Base-by-base conservation (phyloP, 2,329 filamentous ascomycete species). In the Cladosporium velox region DNA sequence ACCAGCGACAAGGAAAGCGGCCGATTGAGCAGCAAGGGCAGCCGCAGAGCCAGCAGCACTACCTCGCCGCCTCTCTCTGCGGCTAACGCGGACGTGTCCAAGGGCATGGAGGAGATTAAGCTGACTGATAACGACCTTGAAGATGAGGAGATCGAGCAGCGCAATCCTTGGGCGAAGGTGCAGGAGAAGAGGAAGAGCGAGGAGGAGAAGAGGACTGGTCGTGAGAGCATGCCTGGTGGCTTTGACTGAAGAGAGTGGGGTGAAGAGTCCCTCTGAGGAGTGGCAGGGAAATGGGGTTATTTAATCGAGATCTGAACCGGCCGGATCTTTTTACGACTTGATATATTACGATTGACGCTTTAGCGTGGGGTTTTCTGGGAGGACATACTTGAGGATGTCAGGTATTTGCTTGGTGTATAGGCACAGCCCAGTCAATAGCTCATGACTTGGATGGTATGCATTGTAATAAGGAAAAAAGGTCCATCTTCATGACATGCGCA, bases 181-280 rank as follows among this genome's bases (percentile, higher is more conserved):
- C 69, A 73, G 32, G 69, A 72, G 44, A 65, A 59, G 30, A 66
- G 68, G 30, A 70, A 72, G 32, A 65, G 63, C 24, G 21, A 52
- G 32, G 65, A 67, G 65, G 57, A 68, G 64, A 55, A 34, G 30
- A 64, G 65, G 52, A n/a, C 15, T 5, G 69, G 41, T 59, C 62
- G 66, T 49, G 69, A 67, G 47, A 72, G 60, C 38, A 74, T 77
- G 70, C 75, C 75, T 14, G 75, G 75, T 24, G 73, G 73, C 2
- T 77, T 77, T 65, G 73, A 76, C 15, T 76, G 60, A 66, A 55
- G 52, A 11, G 26, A 44, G n/a, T n/a, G n/a, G n/a, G n/a, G 18
- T 4, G 30, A 11, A 28, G 14, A n/a, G 3, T 4, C 15, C 32
- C 4, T 14, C 14, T 32, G 26, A 44, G 18, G n/a, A 11, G 11